Conservation (phyloP, 1,139 yeast species). For the Geotrichum aggregatum region DNA sequence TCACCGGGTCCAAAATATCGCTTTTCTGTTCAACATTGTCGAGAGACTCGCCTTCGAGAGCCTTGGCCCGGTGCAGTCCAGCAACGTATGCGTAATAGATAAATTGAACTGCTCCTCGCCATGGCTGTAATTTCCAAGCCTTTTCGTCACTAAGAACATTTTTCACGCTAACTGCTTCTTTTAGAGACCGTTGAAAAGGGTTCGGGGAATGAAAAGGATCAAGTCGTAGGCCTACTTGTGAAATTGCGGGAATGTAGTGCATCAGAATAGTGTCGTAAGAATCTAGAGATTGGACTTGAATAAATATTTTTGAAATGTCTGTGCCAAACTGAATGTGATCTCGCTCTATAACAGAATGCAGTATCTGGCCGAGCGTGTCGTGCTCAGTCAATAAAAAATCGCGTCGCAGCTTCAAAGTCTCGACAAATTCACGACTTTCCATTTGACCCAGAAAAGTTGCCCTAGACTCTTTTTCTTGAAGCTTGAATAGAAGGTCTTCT, state of each 20-base stretch:
- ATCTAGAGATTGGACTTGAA: conserved; percentile 45
- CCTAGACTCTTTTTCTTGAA: conserved; percentile 52
- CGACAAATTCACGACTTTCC: conserved; percentile 49
- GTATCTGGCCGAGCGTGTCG: conserved; percentile 64
- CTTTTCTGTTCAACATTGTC: conserved; percentile 39
- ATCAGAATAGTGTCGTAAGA: conserved; percentile 59
- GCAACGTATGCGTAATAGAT: conserved; percentile 62
- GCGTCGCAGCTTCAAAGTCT: conserved; percentile 55
- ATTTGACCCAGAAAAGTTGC: conserved; percentile 54
- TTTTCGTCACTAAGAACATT: conserved; percentile 8
- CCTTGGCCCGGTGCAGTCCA: conserved; percentile 45
- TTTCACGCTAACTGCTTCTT: conserved; percentile 10
- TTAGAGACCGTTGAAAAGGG: conserved; percentile 7
- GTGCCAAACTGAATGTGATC: conserved; percentile 42
- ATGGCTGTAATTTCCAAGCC: conserved; percentile 34
- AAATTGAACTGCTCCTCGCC: conserved; percentile 56
- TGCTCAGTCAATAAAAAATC: conserved; percentile 62
- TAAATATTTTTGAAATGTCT: conserved; percentile 44
- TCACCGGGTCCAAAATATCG: conserved; percentile 47
- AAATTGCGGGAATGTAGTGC: conserved; percentile 54
- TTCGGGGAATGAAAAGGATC: conserved; percentile 19
- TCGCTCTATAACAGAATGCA: conserved; percentile 33
- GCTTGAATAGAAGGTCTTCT: conserved; percentile 51
- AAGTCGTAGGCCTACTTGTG: conserved; percentile 15
- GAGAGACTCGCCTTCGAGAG: conserved; percentile 16